Evolutionary conservation across 768 basidiomycete genomes (phyloP).

Genomic region (Suillus cothurnatus): DNA sequence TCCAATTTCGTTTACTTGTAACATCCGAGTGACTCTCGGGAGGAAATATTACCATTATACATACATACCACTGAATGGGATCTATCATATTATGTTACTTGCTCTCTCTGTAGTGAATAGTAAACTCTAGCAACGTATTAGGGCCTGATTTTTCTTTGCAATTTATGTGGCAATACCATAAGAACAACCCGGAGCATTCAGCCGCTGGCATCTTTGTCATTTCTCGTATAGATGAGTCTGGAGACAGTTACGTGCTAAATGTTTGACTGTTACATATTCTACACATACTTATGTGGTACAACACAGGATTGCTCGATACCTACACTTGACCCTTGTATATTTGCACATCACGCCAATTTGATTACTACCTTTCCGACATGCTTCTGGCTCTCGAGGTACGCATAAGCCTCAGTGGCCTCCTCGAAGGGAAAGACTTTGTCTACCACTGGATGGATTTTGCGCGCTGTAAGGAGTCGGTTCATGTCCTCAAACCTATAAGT

Average conservation of each 20-base stretch:
- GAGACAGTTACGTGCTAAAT: background rate
- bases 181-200: background rate
- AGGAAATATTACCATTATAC: no score
- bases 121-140: background rate
- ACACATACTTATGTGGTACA: background rate
- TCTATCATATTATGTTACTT: background rate
- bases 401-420: conserved; percentile 53
- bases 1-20: no score
- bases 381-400: conserved; percentile 52
- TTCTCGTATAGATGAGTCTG: background rate
- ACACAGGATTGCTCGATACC: background rate
- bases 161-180: background rate
- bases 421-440: conserved; percentile 63
- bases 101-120: background rate
- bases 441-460: conserved; percentile 50
- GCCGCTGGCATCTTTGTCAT: background rate
- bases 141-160: background rate
- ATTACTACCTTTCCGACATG: conserved; percentile 68
- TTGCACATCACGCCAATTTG: conserved; percentile 34
- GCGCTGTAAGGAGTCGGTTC: conserved; percentile 48
- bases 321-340: background rate
- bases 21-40: no score
- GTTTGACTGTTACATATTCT: background rate
- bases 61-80: no score
- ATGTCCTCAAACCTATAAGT: conserved; percentile 50